Evolutionary conservation across 2,329 filamentous ascomycete species (phyloP), one percentile per base, ranked within the genome.

Genomic region (Exophiala sp.): DNA sequence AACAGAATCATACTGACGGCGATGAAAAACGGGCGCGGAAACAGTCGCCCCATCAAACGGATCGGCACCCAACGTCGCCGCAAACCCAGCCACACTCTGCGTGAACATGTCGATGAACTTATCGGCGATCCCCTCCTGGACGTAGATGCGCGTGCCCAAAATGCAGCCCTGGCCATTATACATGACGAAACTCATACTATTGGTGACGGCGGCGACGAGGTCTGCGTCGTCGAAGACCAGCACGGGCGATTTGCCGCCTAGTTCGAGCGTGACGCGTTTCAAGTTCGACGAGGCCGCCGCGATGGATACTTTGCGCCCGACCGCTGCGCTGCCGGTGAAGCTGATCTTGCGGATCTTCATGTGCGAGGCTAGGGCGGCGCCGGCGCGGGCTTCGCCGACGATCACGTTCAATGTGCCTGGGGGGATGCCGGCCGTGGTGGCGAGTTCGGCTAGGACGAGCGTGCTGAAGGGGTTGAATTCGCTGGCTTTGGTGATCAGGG

Each of bases 11-110:
- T 83, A 85, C 63, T 89, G 85, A 6, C 73, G 67, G 63, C 83
- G 83, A 3, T 82, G 84, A 39, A 88, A 79, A 62, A 88, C 85
- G 0, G 86, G 86, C 0, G 86, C 86, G 62, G 88, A 85, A 70
- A 83, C 85, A 0, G 84, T 87, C 30, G 72, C 73, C 57, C 83
- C 78, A 3, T 76, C 74, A 65, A 87, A 88, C 0, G 83, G 85
- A 61, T 88, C 79, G 6, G 24, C 24, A 47, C 85, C 86, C 10
- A 88, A 75, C 44, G 81, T 78, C 27, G 78, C 77, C n/a, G 72
- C 68, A 53, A 75, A 73, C 57, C 82, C 76, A 39, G 73, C 69
- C 13, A 82, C 73, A 43, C 82, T 76, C 35, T 68, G 67, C 8
- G 72, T 75, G 16, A 60, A 65, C 9, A 55, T 57, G 21, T 58